A percentile compares a stretch with the other conserved stretches of the same genome.
Conservation (phyloP, 371 early-diverging fungal genomes). For the Lichtheimia ornata region DNA sequence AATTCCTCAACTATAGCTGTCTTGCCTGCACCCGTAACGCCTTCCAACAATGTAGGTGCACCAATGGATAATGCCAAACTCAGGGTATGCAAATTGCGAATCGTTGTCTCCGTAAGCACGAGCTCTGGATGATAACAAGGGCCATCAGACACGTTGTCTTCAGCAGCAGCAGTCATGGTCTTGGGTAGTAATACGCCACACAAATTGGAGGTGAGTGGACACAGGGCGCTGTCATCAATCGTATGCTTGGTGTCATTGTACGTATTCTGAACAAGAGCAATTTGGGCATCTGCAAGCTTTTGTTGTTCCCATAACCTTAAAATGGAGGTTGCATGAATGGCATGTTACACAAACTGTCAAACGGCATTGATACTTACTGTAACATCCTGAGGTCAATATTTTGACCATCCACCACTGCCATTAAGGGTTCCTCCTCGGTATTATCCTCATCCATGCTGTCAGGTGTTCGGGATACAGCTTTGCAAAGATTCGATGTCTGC, state of each 20-base stretch:
- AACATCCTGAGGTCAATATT: slow-evolving; percentile 50
- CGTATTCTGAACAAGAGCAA: slow-evolving; percentile 37
- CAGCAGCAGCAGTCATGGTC: slow-evolving; percentile 21
- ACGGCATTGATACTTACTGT: slow-evolving; percentile 24
- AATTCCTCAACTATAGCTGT: slow-evolving; percentile 91
- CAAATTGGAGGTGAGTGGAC: slow-evolving; percentile 59
- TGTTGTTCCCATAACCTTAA: slow-evolving; percentile 48
- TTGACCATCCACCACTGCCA: slow-evolving; percentile 31
- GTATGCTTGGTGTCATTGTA: slow-evolving; percentile 23
- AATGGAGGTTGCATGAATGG: no score
- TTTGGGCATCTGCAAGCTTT: slow-evolving; percentile 37
- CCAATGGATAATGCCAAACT: slow-evolving; percentile 85
- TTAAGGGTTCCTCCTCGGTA: slow-evolving; percentile 33
- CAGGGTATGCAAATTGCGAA: slow-evolving; percentile 71
- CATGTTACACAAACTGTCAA: neutral
- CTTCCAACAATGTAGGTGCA: slow-evolving; percentile 91
- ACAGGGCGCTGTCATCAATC: slow-evolving; percentile 48
- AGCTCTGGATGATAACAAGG: slow-evolving; percentile 41
- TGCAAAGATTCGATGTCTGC: slow-evolving; percentile 30
- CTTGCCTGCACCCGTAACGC: slow-evolving; percentile 95
- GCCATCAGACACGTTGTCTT: slow-evolving; percentile 9
- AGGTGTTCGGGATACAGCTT: slow-evolving; percentile 16
- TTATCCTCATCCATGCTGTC: slow-evolving; percentile 19
- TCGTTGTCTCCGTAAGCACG: slow-evolving; percentile 76
- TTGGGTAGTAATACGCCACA: slow-evolving; percentile 65